These are phyloP conservation scores for Cylindrotheca closterium DNA, from an alignment of 108 stramenopile species.

Conservation along the genomic window DNA sequence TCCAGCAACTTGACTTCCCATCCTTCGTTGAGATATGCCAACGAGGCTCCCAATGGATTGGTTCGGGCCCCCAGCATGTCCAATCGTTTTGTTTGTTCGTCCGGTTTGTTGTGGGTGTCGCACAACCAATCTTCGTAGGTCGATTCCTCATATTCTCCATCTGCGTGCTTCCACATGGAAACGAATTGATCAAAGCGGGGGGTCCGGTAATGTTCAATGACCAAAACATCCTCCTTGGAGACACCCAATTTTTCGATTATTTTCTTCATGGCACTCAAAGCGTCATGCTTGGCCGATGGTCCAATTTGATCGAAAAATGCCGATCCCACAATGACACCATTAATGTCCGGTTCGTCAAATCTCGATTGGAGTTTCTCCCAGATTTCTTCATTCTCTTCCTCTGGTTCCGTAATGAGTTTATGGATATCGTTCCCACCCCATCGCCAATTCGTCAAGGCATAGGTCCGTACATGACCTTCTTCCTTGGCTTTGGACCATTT, in stretches of 20 bases:
- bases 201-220: conserved; percentile 27
- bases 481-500: not conserved
- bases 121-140: conserved; percentile 8
- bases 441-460: not conserved
- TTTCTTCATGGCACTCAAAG: conserved; percentile 16
- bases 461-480: not conserved
- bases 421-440: not conserved
- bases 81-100: not conserved
- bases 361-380: not conserved
- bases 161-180: conserved; percentile 10
- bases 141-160: not conserved
- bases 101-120: not conserved
- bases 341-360: not conserved
- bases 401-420: not conserved
- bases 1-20: conserved; percentile 30
- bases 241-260: conserved; percentile 11
- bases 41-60: conserved; percentile 25
- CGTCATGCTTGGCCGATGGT: conserved; percentile 1
- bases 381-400: not conserved
- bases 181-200: conserved; percentile 35
- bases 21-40: conserved; percentile 12
- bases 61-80: conserved; percentile 12
- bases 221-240: conserved; percentile 13
- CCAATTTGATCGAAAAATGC: conserved; percentile 33
- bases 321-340: conserved; percentile 22